phyloP scores from a whole-genome alignment of 1,284 basidiomycete genomes.

The Naganishia sp. region DNA sequence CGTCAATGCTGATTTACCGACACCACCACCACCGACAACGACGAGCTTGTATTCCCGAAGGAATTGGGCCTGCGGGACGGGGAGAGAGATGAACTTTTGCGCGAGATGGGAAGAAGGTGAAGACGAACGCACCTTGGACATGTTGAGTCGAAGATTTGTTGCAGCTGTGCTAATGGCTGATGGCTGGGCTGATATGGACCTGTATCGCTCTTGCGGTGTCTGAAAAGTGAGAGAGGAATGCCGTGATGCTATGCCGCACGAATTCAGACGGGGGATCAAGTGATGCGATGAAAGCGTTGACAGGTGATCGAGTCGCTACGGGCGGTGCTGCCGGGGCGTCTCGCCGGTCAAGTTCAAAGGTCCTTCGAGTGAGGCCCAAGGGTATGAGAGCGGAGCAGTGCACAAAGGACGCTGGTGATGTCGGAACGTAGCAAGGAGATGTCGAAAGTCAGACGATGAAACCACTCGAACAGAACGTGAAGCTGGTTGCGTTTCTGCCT shows the following conservation, averaged over 20 bases:
- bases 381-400: no score
- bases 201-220: neutral
- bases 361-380: no score
- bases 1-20: constrained; percentile 59
- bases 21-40: constrained; percentile 60
- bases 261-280: no score
- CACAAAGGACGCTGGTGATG: neutral
- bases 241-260: neutral
- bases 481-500: neutral
- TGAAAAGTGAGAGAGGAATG: neutral
- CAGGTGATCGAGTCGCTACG: no score
- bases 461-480: neutral
- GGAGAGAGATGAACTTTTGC: neutral
- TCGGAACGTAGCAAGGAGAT: neutral
- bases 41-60: constrained; percentile 53
- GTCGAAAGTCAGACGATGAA: neutral
- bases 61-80: constrained; percentile 31
- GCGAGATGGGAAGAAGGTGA: neutral
- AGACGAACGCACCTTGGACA: constrained; percentile 5
- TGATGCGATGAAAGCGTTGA: no score
- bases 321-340: no score
- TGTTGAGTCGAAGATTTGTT: neutral
- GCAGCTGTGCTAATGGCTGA: no score
- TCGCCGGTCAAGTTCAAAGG: no score
- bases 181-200: no score